Conservation (phyloP, 2,329 filamentous ascomycete species). For the Ophiocordyceps polyrhachis-furcata region DNA sequence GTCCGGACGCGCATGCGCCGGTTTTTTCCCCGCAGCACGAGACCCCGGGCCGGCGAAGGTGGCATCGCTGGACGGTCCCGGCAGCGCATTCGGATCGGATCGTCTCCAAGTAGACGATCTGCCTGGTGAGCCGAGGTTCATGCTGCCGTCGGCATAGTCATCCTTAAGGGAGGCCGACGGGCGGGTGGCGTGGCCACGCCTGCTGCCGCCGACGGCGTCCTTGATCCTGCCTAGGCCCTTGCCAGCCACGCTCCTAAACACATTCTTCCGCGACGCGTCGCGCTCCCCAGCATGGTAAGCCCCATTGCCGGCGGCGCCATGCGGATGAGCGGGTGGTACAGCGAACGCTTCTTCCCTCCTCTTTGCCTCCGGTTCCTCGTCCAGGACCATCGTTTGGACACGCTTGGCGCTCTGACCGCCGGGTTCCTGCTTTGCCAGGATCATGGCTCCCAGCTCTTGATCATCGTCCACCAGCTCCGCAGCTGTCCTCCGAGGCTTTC, state of each 20-base stretch:
- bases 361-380: constrained; percentile 29
- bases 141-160: constrained; percentile 21
- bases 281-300: constrained; percentile 31
- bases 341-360: constrained; percentile 25
- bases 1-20: constrained; percentile 7
- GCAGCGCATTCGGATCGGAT: constrained; percentile 9
- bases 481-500: constrained; percentile 56
- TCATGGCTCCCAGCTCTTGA: constrained; percentile 24
- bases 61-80: constrained; percentile 7
- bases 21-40: constrained; percentile 4
- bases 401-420: constrained; percentile 23
- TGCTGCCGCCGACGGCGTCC: constrained; percentile 52
- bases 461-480: constrained; percentile 27
- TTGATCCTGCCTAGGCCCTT: constrained; percentile 73
- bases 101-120: constrained; percentile 41
- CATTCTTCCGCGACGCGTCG: constrained; percentile 40
- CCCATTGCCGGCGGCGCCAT: constrained; percentile 26
- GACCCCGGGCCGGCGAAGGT: not conserved
- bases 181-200: constrained; percentile 33
- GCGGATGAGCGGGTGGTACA: constrained; percentile 22
- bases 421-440: constrained; percentile 36
- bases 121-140: constrained; percentile 6
- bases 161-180: constrained; percentile 31
- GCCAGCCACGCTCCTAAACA: constrained; percentile 64
- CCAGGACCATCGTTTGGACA: constrained; percentile 28